Evolutionary conservation across 2,329 filamentous ascomycete genomes (phyloP).

Genomic region (Fusarium avenaceum): DNA sequence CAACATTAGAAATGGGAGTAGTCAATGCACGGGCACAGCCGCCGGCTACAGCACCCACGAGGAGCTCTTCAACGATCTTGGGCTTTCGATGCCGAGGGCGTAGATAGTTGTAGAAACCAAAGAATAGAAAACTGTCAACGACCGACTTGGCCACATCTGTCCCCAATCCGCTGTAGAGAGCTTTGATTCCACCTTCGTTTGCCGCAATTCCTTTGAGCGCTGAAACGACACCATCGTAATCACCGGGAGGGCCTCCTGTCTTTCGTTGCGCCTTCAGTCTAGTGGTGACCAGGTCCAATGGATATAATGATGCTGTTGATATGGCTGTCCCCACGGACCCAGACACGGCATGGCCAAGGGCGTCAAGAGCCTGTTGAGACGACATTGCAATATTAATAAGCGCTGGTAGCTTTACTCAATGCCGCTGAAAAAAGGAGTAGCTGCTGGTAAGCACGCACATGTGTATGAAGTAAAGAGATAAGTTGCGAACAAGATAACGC

Average conservation of each 20-base stretch:
- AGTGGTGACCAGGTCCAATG: constrained; percentile 84
- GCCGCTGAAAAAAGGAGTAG: background rate
- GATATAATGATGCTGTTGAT: constrained; percentile 84
- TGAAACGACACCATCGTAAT: constrained; percentile 77
- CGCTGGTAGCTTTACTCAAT: background rate
- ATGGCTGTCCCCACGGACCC: constrained; percentile 83
- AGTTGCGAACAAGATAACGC: constrained; percentile 14
- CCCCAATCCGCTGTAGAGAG: constrained; percentile 77
- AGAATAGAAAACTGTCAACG: constrained; percentile 86
- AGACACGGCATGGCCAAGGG: constrained; percentile 84
- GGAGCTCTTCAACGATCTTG: constrained; percentile 78
- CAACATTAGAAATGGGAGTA: constrained; percentile 84
- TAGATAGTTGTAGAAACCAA: constrained; percentile 79
- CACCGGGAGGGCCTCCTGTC: constrained; percentile 59
- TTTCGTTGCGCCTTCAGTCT: constrained; percentile 83
- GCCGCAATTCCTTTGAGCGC: constrained; percentile 78
- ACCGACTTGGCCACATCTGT: constrained; percentile 76
- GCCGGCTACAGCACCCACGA: constrained; percentile 79
- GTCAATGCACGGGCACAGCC: constrained; percentile 81
- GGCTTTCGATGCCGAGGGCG: constrained; percentile 61
- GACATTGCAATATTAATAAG: constrained; percentile 41
- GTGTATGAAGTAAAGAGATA: constrained; percentile 18
- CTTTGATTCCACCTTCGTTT: constrained; percentile 76
- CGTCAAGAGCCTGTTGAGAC: constrained; percentile 68
- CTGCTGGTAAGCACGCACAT: constrained; percentile 10